Base-by-base conservation (phyloP, 1,284 basidiomycete species). In the Ceratobasidium sp. region DNA sequence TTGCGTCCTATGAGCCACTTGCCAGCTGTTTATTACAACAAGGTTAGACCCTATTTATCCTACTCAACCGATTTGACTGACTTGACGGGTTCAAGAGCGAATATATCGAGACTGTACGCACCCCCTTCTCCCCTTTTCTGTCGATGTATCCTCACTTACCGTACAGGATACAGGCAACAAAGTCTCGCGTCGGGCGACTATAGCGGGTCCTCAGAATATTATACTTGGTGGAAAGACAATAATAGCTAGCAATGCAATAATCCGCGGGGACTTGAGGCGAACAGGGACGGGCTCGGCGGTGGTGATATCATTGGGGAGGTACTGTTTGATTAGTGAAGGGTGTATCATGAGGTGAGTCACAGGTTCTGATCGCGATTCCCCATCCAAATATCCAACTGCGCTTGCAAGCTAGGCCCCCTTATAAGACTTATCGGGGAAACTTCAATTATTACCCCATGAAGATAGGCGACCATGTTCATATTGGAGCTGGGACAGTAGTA, bases 371-470 rank as follows among this genome's bases (percentile, higher is more conserved):
- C 11, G 9, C 29, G n/a, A 5, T 58, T 58, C 43, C 27, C 13
- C 16, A 27, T n/a, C 19, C 16, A 29, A 4, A 19, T 14, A 11
- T 13, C 39, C 43, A 29, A 41, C 48, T 14, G 29, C 3, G 54
- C 31, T 16, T n/a, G 61, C 29, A 39, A 39, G 14, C 24, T 53
- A 93, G 92, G 76, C 92, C 92, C 19, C 92, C 93, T 3, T 94
- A 94, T 82, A 95, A 95, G 83, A 95, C 93, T 0, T 95, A 94
- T 80, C 89, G 93, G 74, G 93, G 93, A 65, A 89, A 90, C 75
- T 98, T 98, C 87, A 98, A 98, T 79, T 98, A 98, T 83, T 98
- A 98, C 80, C 97, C 98, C 1, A 94, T 98, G 90, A 96, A 97
- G 81, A 90, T 99, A 34, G 94, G 95, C 1, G 96, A 99, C 82